Evolutionary conservation across 2,329 filamentous ascomycete species (phyloP), one percentile per base, ranked within the genome.

Genomic region (Penicillium crustosum): DNA sequence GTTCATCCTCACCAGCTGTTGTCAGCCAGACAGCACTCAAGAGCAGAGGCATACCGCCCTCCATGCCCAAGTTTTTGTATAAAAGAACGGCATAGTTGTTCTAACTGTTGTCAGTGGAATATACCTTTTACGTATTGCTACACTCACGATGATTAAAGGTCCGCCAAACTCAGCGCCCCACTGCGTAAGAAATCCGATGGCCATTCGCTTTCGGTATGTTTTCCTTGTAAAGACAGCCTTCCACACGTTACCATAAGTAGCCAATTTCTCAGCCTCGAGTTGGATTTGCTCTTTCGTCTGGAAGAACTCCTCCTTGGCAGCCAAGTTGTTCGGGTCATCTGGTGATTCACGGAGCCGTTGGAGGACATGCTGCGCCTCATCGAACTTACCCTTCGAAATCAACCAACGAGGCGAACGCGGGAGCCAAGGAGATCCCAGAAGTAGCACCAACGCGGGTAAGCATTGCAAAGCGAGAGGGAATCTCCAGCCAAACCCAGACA

Each of bases 101-200:
- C 78, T 80, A 21, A 9, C 9, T 2, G 21, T 17, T 23, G 33
- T 65, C 48, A 61, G 58, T 8, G 10, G 10, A 6, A 21, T 23
- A 10, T 2, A 23, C 12, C 4, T 44, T 21, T 17, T 2, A 49
- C 21, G 42, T 38, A 21, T 17, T n/a, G 7, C 6, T 15, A n/a
- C 42, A 74, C 78, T 67, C 55, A 81, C 79, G 54, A 82, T 82
- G 17, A 83, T 79, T 0, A 83, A 70, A 12, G 79, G 79, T 0
- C 81, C 81, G n/a, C 76, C 79, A 63, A 82, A 82, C 53, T 82
- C 79, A 2, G 80, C 79, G 23, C 80, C 80, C 79, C 79, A 83
- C 61, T 82, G 81, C 0, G 79, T 82, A 36, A 82, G 67, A 59
- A 82, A 83, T 0, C 79, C 80, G 42, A 83, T 80, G 1, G 76